phyloP scores from a whole-genome alignment of 768 basidiomycete genomes.

The Stropharia rugosoannulata region DNA sequence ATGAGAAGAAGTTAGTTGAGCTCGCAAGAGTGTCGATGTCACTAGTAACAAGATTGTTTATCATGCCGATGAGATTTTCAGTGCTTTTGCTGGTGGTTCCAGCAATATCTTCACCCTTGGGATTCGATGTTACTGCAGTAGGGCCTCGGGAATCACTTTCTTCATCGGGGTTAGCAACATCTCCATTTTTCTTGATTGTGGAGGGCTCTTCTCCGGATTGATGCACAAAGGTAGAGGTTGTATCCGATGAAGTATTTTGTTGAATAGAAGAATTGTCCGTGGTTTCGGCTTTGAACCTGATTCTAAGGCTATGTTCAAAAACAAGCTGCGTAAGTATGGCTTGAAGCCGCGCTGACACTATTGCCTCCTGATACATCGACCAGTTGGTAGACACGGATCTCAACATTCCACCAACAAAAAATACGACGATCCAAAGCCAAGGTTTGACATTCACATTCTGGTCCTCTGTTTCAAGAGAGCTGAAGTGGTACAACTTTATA shows the following conservation, averaged over 20 bases:
- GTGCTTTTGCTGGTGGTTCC: background rate
- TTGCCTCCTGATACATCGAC: slow-evolving; percentile 51
- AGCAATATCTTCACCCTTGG: slow-evolving; percentile 15
- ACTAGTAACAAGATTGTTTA: slow-evolving; percentile 74
- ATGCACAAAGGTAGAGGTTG: background rate
- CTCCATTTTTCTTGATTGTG: background rate
- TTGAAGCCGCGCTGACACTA: slow-evolving; percentile 38
- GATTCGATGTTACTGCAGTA: no score
- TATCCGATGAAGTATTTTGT: background rate
- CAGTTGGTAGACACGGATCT: slow-evolving; percentile 47
- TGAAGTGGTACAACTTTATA: slow-evolving; percentile 20
- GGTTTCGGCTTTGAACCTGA: slow-evolving; percentile 52
- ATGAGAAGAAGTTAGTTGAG: slow-evolving; percentile 31
- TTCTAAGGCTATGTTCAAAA: slow-evolving; percentile 51
- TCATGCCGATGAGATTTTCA: slow-evolving; percentile 62
- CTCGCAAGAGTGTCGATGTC: slow-evolving; percentile 44
- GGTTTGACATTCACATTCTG: slow-evolving; percentile 40
- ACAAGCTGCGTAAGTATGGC: slow-evolving; percentile 40
- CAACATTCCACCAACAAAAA: slow-evolving; percentile 47
- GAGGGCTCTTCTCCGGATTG: background rate
- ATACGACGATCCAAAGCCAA: slow-evolving; percentile 43
- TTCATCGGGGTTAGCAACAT: background rate
- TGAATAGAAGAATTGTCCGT: background rate
- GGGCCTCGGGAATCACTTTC: no score
- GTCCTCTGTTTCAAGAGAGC: slow-evolving; percentile 56